A percentile compares a stretch with the other conserved stretches of the same genome.
phyloP scores from a whole-genome alignment of 306 rosid genomes.

The Cercis canadensis region DNA sequence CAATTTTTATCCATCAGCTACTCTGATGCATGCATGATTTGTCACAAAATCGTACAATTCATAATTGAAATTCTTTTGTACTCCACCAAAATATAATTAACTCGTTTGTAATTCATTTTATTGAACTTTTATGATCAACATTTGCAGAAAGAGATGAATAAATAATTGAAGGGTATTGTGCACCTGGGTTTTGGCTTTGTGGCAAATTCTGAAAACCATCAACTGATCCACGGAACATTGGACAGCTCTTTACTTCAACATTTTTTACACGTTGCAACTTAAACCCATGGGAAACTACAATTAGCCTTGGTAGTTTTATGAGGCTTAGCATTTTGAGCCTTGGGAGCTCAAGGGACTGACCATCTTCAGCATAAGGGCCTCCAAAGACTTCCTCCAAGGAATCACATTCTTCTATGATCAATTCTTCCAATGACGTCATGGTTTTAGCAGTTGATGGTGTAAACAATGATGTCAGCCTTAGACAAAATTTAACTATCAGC shows the following conservation, averaged over 20 bases:
- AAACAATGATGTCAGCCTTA: not conserved
- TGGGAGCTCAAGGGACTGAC: not conserved
- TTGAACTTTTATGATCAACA: too few relatives aligned
- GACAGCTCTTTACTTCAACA: not conserved
- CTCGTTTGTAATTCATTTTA: too few relatives aligned
- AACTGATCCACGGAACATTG: not conserved
- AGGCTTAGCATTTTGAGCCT: not conserved
- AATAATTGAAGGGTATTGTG: not conserved
- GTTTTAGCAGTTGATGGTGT: not conserved
- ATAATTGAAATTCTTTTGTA: too few relatives aligned
- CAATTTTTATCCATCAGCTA: not conserved
- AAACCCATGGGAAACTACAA: not conserved
- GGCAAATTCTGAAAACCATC: too few relatives aligned
- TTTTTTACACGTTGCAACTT: not conserved
- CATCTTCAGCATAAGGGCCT: not conserved
- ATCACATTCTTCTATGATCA: not conserved
- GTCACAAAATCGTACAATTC: too few relatives aligned
- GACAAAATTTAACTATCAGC: not conserved
- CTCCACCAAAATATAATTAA: too few relatives aligned
- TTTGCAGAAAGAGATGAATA: too few relatives aligned
- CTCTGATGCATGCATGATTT: too few relatives aligned
- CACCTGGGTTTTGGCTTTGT: not conserved
- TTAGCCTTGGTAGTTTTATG: not conserved
- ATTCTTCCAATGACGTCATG: not conserved
- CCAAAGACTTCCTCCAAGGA: not conserved